A percentile compares a stretch with the other conserved stretches of the same genome.
Evolutionary conservation across 768 basidiomycete genomes (phyloP).

Genomic region (Collybia sp.): DNA sequence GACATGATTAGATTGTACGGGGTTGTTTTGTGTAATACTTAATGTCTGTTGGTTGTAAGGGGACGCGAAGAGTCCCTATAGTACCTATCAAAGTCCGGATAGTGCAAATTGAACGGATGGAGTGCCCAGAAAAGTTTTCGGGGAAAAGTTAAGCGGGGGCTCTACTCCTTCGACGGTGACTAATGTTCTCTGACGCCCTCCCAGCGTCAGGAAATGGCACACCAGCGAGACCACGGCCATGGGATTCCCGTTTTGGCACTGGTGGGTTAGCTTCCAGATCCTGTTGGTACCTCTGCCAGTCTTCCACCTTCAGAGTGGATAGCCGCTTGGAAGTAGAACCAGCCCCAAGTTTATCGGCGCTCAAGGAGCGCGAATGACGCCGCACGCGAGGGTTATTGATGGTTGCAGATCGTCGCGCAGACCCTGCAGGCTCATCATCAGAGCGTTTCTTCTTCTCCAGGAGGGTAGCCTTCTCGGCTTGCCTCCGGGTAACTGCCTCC

Average conservation of each 20-base stretch:
- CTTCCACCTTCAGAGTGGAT: conserved; percentile 79
- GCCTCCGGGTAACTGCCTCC: conserved; percentile 65
- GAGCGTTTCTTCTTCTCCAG: conserved; percentile 48
- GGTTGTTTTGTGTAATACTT: too few species aligned
- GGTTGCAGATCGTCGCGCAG: conserved; percentile 22
- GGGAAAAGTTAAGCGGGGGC: conserved; percentile 15
- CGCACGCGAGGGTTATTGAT: conserved; percentile 26
- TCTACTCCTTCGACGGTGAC: conserved; percentile 24
- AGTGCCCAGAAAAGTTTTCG: too few species aligned
- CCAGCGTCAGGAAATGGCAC: conserved; percentile 58
- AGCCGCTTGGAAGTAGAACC: conserved; percentile 52
- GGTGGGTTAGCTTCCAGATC: conserved; percentile 28
- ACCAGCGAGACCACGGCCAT: conserved; percentile 22
- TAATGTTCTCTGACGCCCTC: conserved; percentile 12
- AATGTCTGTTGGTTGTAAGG: too few species aligned
- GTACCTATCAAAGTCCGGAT: too few species aligned
- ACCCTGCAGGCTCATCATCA: conserved; percentile 34
- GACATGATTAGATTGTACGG: too few species aligned
- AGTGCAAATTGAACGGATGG: too few species aligned
- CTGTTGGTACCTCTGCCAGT: conserved; percentile 76
- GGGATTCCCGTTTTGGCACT: conserved; percentile 29
- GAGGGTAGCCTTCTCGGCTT: conserved; percentile 63
- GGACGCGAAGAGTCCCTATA: too few species aligned
- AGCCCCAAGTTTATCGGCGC: conserved; percentile 53
- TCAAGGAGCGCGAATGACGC: conserved; percentile 51